These are phyloP conservation scores for Saccharomycopsis hybrid DNA, from an alignment of 1,139 yeast genomes.

Conservation along the genomic window DNA sequence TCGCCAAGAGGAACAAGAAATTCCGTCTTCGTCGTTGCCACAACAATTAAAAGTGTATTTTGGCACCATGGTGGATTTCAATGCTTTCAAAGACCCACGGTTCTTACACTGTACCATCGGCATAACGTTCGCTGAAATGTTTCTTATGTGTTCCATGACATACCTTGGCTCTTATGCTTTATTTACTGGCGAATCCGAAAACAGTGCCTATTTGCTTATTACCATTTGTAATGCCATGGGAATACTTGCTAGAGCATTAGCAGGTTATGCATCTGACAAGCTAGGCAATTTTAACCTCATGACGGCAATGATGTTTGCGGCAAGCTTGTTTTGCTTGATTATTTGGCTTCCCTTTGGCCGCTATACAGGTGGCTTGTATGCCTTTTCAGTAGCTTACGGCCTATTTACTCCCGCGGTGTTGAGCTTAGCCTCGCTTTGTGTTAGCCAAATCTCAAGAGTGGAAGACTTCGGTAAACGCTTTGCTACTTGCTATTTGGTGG, in stretches of 20 bases:
- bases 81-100: slow-evolving; percentile 33
- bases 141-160: slow-evolving; percentile 46
- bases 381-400: slow-evolving; percentile 47
- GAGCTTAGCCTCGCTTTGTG: slow-evolving; percentile 41
- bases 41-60: slow-evolving; percentile 9
- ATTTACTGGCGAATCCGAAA: slow-evolving; percentile 45
- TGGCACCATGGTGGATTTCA: slow-evolving; percentile 7
- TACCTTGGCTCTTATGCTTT: slow-evolving; percentile 52
- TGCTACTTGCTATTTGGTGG: slow-evolving; percentile 61
- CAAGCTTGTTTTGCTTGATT: slow-evolving; percentile 40
- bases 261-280: slow-evolving; percentile 48
- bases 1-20: too few relatives aligned
- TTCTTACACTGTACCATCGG: slow-evolving; percentile 37
- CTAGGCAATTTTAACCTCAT: slow-evolving; percentile 55
- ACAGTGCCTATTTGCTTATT: slow-evolving; percentile 44
- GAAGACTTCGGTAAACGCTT: slow-evolving; percentile 62
- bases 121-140: slow-evolving; percentile 46
- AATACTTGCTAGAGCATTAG: slow-evolving; percentile 49
- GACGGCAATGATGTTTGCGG: slow-evolving; percentile 35
- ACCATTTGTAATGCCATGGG: slow-evolving; percentile 57
- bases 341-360: slow-evolving; percentile 54
- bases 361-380: slow-evolving; percentile 33
- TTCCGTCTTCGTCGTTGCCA: neutral
- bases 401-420: slow-evolving; percentile 44
- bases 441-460: slow-evolving; percentile 58